Conservation (phyloP, 2,329 filamentous ascomycete species). For the Fusarium humuli region DNA sequence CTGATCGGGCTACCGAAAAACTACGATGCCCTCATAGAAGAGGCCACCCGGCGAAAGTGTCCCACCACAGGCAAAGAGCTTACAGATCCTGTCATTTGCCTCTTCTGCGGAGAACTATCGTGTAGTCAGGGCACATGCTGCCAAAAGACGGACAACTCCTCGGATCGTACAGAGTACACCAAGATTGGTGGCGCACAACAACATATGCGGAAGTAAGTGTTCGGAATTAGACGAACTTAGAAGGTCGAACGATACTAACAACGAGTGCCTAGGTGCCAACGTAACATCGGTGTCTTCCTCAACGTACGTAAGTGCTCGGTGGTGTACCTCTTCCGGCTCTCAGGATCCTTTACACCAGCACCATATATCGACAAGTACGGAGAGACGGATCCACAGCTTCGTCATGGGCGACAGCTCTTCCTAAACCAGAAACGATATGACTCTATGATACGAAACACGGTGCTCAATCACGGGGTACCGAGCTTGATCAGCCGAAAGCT, state of each 20-base stretch:
- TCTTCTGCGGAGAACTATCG: constrained; percentile 97
- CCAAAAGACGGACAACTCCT: constrained; percentile 69
- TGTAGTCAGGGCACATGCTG: constrained; percentile 96
- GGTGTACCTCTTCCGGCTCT: constrained; percentile 83
- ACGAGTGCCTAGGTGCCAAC: constrained; percentile 76
- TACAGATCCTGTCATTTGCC: constrained; percentile 88
- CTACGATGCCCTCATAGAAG: constrained; percentile 92
- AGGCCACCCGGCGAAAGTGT: constrained; percentile 84
- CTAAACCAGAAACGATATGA: constrained; percentile 96
- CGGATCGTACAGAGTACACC: constrained; percentile 54
- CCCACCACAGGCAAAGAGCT: constrained; percentile 92
- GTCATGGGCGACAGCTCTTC: constrained; percentile 88
- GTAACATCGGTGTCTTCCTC: constrained; percentile 91
- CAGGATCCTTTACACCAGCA: constrained; percentile 86
- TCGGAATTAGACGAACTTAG: not conserved
- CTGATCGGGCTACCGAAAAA: constrained; percentile 91
- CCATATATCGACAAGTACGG: constrained; percentile 97
- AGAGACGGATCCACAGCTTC: constrained; percentile 91
- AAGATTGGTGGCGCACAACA: constrained; percentile 87
- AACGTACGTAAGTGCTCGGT: constrained; percentile 97
- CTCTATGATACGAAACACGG: constrained; percentile 83
- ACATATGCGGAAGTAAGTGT: constrained; percentile 83
- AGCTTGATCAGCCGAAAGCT: constrained; percentile 90
- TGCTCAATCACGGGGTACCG: constrained; percentile 87
- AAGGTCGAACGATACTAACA: constrained; percentile 14